A percentile compares a stretch with the other conserved stretches of the same genome.
Conservation (phyloP, 306 rosid species). For the cucumber (Cucumis sativus) region DNA sequence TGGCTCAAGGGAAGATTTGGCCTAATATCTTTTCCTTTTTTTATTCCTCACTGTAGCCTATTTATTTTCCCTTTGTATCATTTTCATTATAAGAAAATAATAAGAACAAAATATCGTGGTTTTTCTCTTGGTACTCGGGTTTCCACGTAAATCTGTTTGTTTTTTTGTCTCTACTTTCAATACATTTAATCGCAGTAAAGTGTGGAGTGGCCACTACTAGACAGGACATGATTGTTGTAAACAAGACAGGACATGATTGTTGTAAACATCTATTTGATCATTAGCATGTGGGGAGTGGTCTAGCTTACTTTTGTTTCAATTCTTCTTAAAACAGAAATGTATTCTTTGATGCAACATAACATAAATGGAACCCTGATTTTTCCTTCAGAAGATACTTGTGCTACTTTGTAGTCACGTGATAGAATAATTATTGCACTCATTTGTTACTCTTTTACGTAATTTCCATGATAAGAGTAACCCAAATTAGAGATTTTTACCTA, state of each 20-base stretch:
- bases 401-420: neutral
- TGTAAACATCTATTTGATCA: neutral
- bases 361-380: neutral
- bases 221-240: neutral
- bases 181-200: neutral
- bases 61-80: too few species aligned
- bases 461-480: neutral
- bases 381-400: neutral
- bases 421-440: neutral
- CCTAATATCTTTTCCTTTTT: too few species aligned
- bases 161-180: too few species aligned
- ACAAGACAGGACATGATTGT: neutral
- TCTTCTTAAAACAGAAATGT: neutral
- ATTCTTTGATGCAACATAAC: neutral
- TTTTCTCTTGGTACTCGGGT: too few species aligned
- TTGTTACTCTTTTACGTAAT: neutral
- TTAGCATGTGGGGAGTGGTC: neutral
- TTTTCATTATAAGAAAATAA: too few species aligned
- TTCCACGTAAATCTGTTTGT: too few species aligned
- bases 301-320: neutral
- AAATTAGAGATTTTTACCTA: neutral
- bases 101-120: too few species aligned
- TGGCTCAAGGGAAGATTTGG: too few species aligned
- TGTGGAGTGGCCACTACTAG: neutral
- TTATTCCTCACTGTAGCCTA: too few species aligned